Conservation (phyloP, 768 basidiomycete species). For the Wakefieldia striispora region DNA sequence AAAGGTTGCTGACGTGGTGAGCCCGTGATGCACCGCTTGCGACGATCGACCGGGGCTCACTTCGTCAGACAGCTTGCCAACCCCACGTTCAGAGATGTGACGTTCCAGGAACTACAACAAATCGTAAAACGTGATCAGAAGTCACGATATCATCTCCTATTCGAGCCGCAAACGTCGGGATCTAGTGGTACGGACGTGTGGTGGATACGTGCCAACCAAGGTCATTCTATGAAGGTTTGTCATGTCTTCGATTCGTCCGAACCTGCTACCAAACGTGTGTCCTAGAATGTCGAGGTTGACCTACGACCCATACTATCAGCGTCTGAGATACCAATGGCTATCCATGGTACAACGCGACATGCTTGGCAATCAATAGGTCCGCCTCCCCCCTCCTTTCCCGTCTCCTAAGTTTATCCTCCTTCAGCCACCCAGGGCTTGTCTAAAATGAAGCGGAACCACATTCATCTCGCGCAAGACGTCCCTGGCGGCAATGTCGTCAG, state of each 20-base stretch:
- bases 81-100: conserved; percentile 63
- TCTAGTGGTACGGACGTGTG: conserved; percentile 43
- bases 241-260: background rate
- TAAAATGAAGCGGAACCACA: conserved; percentile 86
- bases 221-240: conserved; percentile 77
- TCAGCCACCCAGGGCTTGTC: conserved; percentile 71
- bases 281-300: conserved; percentile 67
- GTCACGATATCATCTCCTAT: conserved; percentile 56
- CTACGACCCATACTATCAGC: conserved; percentile 55
- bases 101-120: conserved; percentile 50
- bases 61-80: conserved; percentile 53
- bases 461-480: conserved; percentile 86
- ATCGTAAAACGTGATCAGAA: conserved; percentile 71
- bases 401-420: background rate
- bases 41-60: conserved; percentile 3
- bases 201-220: conserved; percentile 92
- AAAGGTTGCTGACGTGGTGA: conserved; percentile 76
- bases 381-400: conserved; percentile 9
- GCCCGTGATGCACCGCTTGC: conserved; percentile 28
- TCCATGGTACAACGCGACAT: conserved; percentile 71
- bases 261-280: background rate
- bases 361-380: conserved; percentile 76
- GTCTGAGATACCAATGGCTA: conserved; percentile 71
- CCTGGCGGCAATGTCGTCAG: conserved; percentile 67
- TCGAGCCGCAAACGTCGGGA: conserved; percentile 43